Conservation (phyloP, 139 green algal species). For the Monoraphidium neglectum region DNA sequence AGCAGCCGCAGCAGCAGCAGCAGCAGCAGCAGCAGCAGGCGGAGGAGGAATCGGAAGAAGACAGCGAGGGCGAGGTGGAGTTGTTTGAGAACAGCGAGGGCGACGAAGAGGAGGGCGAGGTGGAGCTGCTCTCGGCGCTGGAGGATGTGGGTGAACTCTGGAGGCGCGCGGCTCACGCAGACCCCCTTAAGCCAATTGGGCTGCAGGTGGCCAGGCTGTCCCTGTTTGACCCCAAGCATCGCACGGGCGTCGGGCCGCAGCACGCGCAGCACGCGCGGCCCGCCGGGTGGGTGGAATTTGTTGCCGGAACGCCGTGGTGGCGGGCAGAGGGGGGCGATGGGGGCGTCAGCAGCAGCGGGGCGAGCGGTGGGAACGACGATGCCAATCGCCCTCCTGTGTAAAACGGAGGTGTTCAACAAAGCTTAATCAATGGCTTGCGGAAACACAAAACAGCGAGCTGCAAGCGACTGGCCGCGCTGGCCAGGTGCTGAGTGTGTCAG, state of each 20-base stretch:
- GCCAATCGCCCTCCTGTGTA: too few relatives aligned
- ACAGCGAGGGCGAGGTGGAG: not conserved
- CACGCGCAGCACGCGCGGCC: not conserved
- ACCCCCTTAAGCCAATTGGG: constrained; percentile 15
- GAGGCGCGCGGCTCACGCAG: constrained; percentile 4
- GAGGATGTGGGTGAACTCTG: not conserved
- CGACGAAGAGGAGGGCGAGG: not conserved
- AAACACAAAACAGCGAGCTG: not conserved
- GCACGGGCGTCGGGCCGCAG: constrained; percentile 1
- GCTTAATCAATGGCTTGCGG: too few relatives aligned
- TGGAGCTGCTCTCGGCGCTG: not conserved
- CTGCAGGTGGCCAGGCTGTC: constrained; percentile 18
- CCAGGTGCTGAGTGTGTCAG: not conserved
- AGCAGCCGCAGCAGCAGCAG: constrained; percentile 12
- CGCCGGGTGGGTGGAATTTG: constrained; percentile 10
- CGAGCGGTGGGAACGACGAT: not conserved
- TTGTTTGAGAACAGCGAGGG: not conserved
- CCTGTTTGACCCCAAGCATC: not conserved
- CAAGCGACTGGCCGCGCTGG: not conserved
- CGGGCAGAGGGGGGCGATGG: not conserved
- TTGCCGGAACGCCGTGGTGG: constrained; percentile 10
- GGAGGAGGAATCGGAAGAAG: not conserved
- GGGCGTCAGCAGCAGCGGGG: not conserved
- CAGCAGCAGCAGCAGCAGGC: not conserved
- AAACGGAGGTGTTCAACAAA: too few relatives aligned